Conservation (phyloP, 2,329 filamentous ascomycete species). For the Malbranchea cinnamomea region DNA sequence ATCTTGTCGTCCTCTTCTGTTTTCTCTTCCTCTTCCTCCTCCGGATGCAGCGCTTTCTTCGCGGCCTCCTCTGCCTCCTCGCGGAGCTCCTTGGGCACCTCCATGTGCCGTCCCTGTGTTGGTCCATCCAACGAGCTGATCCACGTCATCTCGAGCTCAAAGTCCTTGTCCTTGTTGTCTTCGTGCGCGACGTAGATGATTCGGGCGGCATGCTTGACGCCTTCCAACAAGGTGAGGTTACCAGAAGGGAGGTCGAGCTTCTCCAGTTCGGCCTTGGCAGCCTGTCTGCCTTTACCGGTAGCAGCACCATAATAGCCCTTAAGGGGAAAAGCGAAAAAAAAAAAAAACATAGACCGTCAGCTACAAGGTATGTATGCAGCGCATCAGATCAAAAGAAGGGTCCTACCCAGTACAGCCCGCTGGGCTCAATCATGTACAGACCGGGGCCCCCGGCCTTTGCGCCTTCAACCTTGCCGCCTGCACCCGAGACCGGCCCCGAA, state of each 20-base stretch:
- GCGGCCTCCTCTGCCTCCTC: constrained; percentile 89
- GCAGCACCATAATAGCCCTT: constrained; percentile 93
- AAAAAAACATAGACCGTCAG: neutral
- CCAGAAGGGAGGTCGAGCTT: constrained; percentile 78
- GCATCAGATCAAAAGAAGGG: neutral
- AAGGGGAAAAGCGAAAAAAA: constrained; percentile 2
- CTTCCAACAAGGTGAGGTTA: constrained; percentile 65
- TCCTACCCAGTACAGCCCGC: constrained; percentile 77
- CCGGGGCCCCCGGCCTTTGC: constrained; percentile 76
- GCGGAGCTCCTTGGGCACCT: constrained; percentile 77
- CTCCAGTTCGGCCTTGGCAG: constrained; percentile 95
- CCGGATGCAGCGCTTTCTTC: constrained; percentile 80
- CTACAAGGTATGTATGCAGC: too few relatives aligned
- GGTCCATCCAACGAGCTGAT: constrained; percentile 72
- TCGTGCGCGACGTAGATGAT: constrained; percentile 98
- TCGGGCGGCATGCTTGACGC: constrained; percentile 86
- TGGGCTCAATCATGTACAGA: constrained; percentile 98
- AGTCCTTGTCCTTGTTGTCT: constrained; percentile 99
- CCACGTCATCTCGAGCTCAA: constrained; percentile 99
- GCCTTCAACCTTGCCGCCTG: constrained; percentile 66
- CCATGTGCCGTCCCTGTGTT: constrained; percentile 82
- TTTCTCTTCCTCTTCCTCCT: constrained; percentile 62
- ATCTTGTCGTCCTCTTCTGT: constrained; percentile 59
- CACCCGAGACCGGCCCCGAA: constrained; percentile 58
- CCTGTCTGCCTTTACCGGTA: constrained; percentile 90